Conservation (phyloP, 1,284 basidiomycete species). For the Cutaneotrichosporon dermatis region DNA sequence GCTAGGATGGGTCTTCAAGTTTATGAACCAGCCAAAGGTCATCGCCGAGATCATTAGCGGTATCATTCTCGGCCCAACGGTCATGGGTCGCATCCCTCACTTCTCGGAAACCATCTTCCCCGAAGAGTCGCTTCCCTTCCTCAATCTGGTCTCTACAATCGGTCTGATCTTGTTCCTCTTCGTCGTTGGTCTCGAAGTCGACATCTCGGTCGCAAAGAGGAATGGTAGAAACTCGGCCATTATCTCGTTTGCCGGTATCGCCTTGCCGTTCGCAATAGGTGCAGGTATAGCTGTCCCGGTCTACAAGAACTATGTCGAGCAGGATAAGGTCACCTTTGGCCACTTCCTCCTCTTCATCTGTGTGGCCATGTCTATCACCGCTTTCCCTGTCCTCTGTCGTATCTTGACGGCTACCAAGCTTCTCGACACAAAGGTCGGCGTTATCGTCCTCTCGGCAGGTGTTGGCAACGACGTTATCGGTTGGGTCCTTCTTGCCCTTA, state of each 20-base stretch:
- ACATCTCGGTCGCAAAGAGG: conserved; percentile 68
- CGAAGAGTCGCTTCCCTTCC: conserved; percentile 62
- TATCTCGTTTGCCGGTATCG: conserved; percentile 62
- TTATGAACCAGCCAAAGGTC: conserved; percentile 75
- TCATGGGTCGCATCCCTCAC: conserved; percentile 64
- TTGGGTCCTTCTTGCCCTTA: conserved; percentile 66
- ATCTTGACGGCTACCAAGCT: conserved; percentile 59
- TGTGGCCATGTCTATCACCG: conserved; percentile 85
- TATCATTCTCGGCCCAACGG: conserved; percentile 69
- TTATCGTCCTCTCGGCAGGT: conserved; percentile 87
- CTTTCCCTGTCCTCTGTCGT: conserved; percentile 87
- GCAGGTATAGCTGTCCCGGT: conserved; percentile 73
- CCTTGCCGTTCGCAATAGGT: conserved; percentile 78
- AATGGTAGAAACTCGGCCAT: conserved; percentile 63
- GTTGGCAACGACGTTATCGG: conserved; percentile 82
- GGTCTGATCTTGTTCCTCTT: conserved; percentile 90
- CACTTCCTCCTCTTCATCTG: conserved; percentile 93
- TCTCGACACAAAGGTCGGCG: conserved; percentile 86
- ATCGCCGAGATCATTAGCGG: conserved; percentile 85
- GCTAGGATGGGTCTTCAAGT: conserved; percentile 60
- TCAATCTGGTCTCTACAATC: conserved; percentile 85
- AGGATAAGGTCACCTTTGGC: conserved; percentile 59
- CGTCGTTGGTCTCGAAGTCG: conserved; percentile 88
- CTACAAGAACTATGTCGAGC: conserved; percentile 71
- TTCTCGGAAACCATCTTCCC: conserved; percentile 84